Percentiles rank a stretch among this genome's conserved stretches.
Evolutionary conservation across 306 rosid species (phyloP).

Genomic region (Mimosa pudica): DNA sequence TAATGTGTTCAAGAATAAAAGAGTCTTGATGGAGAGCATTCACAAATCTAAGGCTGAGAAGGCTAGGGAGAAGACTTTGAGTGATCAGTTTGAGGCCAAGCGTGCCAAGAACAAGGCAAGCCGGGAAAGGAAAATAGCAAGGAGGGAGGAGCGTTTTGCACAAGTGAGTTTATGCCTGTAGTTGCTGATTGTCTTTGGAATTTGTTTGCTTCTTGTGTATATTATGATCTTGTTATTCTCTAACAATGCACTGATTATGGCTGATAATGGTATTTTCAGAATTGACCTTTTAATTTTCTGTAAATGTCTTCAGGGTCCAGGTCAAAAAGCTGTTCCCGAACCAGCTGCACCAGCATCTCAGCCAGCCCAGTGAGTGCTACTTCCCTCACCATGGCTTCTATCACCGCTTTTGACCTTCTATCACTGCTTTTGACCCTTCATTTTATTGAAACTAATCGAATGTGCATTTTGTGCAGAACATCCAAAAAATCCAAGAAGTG

Average conservation of each 20-base stretch:
- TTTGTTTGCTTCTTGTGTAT: background rate
- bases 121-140: constrained; percentile 79
- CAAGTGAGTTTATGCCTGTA: constrained; percentile 48
- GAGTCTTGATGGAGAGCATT: constrained; percentile 96
- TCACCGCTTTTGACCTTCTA: background rate
- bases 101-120: constrained; percentile 98
- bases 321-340: constrained; percentile 53
- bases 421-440: background rate
- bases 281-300: background rate
- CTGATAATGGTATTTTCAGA: background rate
- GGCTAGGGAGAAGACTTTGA: constrained; percentile 93
- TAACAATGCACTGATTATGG: background rate
- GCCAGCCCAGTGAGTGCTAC: constrained; percentile 63
- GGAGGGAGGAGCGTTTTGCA: constrained; percentile 94
- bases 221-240: background rate
- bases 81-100: constrained; percentile 93
- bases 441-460: background rate
- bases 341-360: constrained; percentile 50
- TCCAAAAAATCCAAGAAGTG: constrained; percentile 81
- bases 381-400: background rate
- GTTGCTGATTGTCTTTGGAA: background rate
- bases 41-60: constrained; percentile 97
- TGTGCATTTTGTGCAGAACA: constrained; percentile 50
- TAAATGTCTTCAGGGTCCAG: constrained; percentile 67
- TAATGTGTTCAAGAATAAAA: constrained; percentile 93